Base-by-base conservation (phyloP, 2,329 filamentous ascomycete genomes). In the Colletotrichum spaethianum region DNA sequence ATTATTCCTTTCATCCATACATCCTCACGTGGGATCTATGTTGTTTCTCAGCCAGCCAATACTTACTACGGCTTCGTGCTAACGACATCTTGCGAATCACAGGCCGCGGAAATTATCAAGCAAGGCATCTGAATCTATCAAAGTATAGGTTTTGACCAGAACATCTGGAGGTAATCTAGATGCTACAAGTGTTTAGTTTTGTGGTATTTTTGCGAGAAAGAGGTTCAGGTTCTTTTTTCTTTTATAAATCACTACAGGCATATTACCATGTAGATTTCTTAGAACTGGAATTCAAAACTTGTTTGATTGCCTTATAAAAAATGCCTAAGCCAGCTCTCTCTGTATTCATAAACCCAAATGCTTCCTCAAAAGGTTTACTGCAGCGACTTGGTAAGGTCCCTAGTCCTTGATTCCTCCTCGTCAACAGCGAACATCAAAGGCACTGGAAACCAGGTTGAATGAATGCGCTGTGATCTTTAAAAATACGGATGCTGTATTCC, bases 71-170 rank as follows among this genome's bases (percentile, higher is more conserved):
- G 3, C 16, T 16, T 11, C 4, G 33, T 46, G 26, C 65, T 63
- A 26, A 68, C 36, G 20, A 8, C 0, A 8, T 28, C 2, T 18
- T 6, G 14, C 28, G 12, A 28, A 52, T 20, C n/a, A 16, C n/a
- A 69, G 66, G 66, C 66, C 11, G 66, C 66, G 1, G 66, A 65
- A 7, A 69, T 69, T 28, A 65, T 69, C 9, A 65, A 65, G 66
- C 63, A 66, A 18, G 63, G 63, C 40, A 60, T 66, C 42, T 65
- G 57, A 36, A 11, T 20, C 20, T 2, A 14, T 36, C 31, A 55
- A 23, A 36, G 11, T 23, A 36, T 14, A 16, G 31, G 52, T 14
- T 20, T 23, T 36, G 4, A 2, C 20, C 18, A 14, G 9, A 33
- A 20, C 9, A 3, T 33, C 26, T 48, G 3, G 50, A 20, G 28